Conservation (phyloP, 345 rosid genomes). For the Nasturtium officinale region DNA sequence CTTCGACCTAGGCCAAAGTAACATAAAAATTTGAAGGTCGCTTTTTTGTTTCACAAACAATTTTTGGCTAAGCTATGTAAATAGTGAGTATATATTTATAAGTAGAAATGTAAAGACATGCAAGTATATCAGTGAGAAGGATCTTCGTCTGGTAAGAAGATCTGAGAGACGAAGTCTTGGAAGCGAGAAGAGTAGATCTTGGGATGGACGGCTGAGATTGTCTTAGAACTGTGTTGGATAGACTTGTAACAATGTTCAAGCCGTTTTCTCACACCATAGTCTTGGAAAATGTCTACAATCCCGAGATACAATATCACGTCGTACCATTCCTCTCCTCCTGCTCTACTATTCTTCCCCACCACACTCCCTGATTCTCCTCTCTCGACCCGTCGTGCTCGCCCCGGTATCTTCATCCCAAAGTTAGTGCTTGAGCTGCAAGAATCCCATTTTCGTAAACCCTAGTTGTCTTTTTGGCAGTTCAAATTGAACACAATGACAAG, state of each 20-base stretch:
- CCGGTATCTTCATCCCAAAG: conserved; percentile 51
- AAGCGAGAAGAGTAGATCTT: conserved; percentile 55
- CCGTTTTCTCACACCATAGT: conserved; percentile 53
- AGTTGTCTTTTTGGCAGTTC: background rate
- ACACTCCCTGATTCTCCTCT: conserved; percentile 30
- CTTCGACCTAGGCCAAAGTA: background rate
- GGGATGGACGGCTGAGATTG: conserved; percentile 63
- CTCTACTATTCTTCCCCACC: conserved; percentile 18
- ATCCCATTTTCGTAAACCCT: background rate
- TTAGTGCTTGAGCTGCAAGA: conserved; percentile 44
- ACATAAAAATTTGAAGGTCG: background rate
- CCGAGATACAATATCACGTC: conserved; percentile 52
- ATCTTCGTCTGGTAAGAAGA: conserved; percentile 49
- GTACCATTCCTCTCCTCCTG: conserved; percentile 38
- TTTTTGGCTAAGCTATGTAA: conserved; percentile 12
- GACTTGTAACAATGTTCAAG: conserved; percentile 61
- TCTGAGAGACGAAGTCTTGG: conserved; percentile 50
- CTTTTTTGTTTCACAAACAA: conserved; percentile 22
- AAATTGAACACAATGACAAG: background rate
- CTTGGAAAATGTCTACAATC: conserved; percentile 53
- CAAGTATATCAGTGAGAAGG: conserved; percentile 8
- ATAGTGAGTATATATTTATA: background rate
- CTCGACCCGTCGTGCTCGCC: conserved; percentile 46
- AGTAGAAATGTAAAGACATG: background rate
- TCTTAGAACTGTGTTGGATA: conserved; percentile 50